These are phyloP conservation scores for Microdochium bolleyi DNA, from an alignment of 2,329 filamentous ascomycete species.

Conservation along the genomic window DNA sequence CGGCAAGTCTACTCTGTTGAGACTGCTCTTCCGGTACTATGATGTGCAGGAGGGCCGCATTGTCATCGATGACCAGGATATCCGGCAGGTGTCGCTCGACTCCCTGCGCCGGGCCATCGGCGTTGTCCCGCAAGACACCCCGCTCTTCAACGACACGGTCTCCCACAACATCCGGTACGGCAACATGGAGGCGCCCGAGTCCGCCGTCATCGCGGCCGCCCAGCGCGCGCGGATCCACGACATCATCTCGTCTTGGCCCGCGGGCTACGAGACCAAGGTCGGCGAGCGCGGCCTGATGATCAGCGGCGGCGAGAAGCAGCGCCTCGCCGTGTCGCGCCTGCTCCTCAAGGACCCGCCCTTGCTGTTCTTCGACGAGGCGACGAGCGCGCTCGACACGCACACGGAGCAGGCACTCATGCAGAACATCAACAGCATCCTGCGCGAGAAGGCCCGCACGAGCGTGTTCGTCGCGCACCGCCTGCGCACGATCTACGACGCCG, in stretches of 20 bases:
- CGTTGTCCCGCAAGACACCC: constrained; percentile 94
- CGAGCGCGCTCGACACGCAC: constrained; percentile 84
- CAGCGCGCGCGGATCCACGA: constrained; percentile 79
- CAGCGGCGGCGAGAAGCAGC: constrained; percentile 88
- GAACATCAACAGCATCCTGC: constrained; percentile 88
- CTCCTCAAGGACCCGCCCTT: constrained; percentile 85
- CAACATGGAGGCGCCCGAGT: constrained; percentile 64
- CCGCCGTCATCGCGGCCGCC: constrained; percentile 69
- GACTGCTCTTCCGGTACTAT: constrained; percentile 89
- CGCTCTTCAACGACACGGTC: constrained; percentile 94
- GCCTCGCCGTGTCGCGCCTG: constrained; percentile 74
- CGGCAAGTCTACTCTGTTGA: constrained; percentile 88
- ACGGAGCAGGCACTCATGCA: constrained; percentile 85
- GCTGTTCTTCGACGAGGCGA: constrained; percentile 93
- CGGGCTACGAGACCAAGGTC: constrained; percentile 86
- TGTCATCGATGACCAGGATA: constrained; percentile 86
- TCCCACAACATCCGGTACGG: constrained; percentile 95
- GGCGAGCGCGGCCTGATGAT: constrained; percentile 97
- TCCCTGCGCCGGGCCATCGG: constrained; percentile 81
- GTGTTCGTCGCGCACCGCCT: constrained; percentile 92
- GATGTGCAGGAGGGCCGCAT: constrained; percentile 82
- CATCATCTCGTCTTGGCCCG: constrained; percentile 69
- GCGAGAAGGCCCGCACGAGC: constrained; percentile 81
- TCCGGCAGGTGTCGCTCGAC: constrained; percentile 73
- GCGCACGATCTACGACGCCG: constrained; percentile 87